Base-by-base conservation (phyloP, 2,329 filamentous ascomycete species). In the Colletotrichum destructivum region DNA sequence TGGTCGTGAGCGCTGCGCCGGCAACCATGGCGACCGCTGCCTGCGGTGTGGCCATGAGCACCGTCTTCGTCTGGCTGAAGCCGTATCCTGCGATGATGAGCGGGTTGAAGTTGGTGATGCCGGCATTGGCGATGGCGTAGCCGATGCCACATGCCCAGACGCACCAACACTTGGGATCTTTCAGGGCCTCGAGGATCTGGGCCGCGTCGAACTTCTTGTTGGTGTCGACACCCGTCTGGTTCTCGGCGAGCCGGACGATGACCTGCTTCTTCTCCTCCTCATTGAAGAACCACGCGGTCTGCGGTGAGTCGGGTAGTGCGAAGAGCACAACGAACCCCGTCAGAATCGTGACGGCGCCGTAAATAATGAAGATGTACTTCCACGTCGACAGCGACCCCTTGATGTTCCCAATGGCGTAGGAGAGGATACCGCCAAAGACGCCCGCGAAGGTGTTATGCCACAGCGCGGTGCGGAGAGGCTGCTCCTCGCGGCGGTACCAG, bases 221-320 rank as follows among this genome's bases (percentile, higher is more conserved):
- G 54, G 66, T 92, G 2, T 91, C 91, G 23, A 93, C 91, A 0
- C 93, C 93, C 69, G 93, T 93, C 78, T 94, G 90, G 76, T 96
- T 96, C 40, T 89, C 85, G 0, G 93, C 86, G 6, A 96, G 89
- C 0, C 94, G 87, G 74, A 94, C 92, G 38, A 95, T 83, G 0
- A 91, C 92, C 38, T 94, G 85, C 0, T 89, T 78, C 16, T 90
- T 89, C 74, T 96, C 93, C 55, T 90, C 85, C 61, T 92, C 87
- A 6, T 83, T 91, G 42, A 96, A 66, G 2, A 87, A 87, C 0
- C 87, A 87, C 0, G 84, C 78, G 35, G 91, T 86, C 73, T 49
- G 67, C 3, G 91, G 89, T 76, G 88, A 87, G 76, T 91, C 89
- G 6, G 51, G 71, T 31, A 93, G 83, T 55, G 83, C 84, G 82